phyloP scores from a whole-genome alignment of 495 filamentous ascomycete species.

The Choiromyces venosus region DNA sequence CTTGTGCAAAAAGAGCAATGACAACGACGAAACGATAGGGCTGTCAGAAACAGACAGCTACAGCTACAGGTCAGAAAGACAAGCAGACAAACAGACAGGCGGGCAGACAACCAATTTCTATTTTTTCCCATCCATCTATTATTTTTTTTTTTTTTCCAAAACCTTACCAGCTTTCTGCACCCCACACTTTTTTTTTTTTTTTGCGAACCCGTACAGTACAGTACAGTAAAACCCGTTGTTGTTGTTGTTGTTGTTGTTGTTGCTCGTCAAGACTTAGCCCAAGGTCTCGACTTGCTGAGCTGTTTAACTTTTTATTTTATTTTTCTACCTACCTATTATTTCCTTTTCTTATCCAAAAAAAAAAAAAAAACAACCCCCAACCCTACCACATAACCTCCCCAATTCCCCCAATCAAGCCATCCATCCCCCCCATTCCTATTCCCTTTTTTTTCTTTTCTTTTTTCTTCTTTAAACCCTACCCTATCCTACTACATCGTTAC shows the following conservation, averaged over 20 bases:
- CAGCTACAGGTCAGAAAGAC: neutral
- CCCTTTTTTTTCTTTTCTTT: no score
- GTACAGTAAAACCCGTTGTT: neutral
- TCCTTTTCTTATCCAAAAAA: neutral
- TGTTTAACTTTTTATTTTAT: neutral
- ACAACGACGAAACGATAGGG: neutral
- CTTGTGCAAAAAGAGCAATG: neutral
- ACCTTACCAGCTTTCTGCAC: neutral
- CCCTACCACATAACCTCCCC: neutral
- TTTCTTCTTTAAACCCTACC: neutral
- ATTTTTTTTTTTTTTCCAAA: neutral
- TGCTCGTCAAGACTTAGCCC: neutral
- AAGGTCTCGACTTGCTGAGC: neutral
- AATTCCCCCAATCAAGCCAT: no score
- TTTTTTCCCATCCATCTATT: no score
- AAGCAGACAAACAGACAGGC: neutral
- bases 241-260: neutral
- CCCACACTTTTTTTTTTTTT: neutral
- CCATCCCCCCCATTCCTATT: neutral
- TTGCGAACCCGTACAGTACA: neutral
- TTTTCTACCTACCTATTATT: no score
- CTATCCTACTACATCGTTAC: neutral
- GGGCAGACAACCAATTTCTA: no score
- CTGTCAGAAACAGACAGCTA: neutral
- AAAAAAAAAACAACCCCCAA: no score